Base-by-base conservation (phyloP, 164 flowering plant species). In the Aristolochia fimbriata region DNA sequence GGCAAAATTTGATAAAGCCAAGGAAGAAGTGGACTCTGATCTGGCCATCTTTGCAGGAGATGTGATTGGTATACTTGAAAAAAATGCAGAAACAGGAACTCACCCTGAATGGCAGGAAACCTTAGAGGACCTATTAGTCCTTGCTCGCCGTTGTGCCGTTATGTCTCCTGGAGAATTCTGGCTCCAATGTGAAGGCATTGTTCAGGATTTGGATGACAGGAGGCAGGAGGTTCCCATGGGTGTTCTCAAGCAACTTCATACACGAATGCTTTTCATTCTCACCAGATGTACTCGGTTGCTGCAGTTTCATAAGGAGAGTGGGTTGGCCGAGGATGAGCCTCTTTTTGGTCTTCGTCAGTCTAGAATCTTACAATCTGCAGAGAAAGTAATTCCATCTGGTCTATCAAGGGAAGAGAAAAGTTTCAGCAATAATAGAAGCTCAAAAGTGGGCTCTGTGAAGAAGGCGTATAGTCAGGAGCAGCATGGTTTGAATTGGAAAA, bases 151-250 rank as follows among this genome's bases (percentile, higher is more conserved):
- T 17, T 94, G 99, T 83, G 96, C 96, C 24, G 75, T 94, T 84
- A 78, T 86, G 70, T 74, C 99, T 25, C 78, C 97, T 56, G 88
- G 93, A 50, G 96, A 94, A 70, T 91, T 94, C 77, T 94, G 99
- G 99, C 90, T 94, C 70, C 97, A 91, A 69, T 94, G 99, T 78
- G 99, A 94, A 76, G 82, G 97, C 64, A 94, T 94, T 64, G 99
- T 94, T 72, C 99, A 94, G 72, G 97, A 91, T 45, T 74, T 94
- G 71, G 99, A 94, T 77, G 99, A 94, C 72, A 79, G 83, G 59
- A 96, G 99, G 25, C 99, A 94, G 70, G 99, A 94, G 63, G 85
- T 88, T 52, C 90, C 96, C 6, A 83, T 85, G 76, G 97, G 99
- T 62, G 79, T 66, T 65, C 76, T 91, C 63, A 94, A 94, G 80